Percentiles rank a stretch among this genome's conserved stretches.
Conservation (phyloP, 805 yeast species). For the Kuraishia floccosa region DNA sequence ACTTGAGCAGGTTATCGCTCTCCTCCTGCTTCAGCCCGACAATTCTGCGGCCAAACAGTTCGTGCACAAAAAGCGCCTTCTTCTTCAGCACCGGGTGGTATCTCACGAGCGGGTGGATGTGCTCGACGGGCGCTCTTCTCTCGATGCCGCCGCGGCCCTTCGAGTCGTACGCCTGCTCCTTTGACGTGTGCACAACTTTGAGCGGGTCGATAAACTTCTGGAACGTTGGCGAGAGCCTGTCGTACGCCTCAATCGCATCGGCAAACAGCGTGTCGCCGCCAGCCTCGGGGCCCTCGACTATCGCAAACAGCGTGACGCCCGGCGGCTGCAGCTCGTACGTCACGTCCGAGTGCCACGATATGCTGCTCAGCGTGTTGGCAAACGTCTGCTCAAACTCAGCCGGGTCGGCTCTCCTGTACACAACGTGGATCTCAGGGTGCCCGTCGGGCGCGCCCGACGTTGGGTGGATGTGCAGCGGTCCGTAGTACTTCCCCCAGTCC, state of each 20-base stretch:
- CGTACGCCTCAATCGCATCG: constrained; percentile 62
- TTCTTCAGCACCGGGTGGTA: constrained; percentile 62
- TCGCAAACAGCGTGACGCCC: constrained; percentile 35
- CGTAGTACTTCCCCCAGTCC: constrained; percentile 31
- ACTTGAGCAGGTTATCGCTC: constrained; percentile 45
- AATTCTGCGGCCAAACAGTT: constrained; percentile 53
- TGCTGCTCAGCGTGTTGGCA: constrained; percentile 20
- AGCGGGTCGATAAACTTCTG: constrained; percentile 47
- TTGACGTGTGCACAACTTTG: constrained; percentile 60
- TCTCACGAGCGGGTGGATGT: constrained; percentile 62
- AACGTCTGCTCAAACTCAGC: constrained; percentile 9
- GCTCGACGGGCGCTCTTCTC: constrained; percentile 51
- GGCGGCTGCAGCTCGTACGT: constrained; percentile 63
- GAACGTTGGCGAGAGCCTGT: constrained; percentile 57
- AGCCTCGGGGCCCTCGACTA: constrained; percentile 31
- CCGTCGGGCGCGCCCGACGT: constrained; percentile 37
- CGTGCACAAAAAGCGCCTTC: constrained; percentile 47
- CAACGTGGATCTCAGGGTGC: constrained; percentile 28
- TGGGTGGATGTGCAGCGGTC: constrained; percentile 35
- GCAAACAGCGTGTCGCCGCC: constrained; percentile 62
- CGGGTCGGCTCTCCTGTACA: constrained; percentile 23
- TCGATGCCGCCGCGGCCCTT: constrained; percentile 47
- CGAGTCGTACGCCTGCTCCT: constrained; percentile 56
- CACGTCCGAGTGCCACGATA: constrained; percentile 38
- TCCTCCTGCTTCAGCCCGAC: constrained; percentile 68